These are phyloP conservation scores for Sechiopsis laciniata DNA, from an alignment of 306 rosid genomes.

Conservation along the genomic window DNA sequence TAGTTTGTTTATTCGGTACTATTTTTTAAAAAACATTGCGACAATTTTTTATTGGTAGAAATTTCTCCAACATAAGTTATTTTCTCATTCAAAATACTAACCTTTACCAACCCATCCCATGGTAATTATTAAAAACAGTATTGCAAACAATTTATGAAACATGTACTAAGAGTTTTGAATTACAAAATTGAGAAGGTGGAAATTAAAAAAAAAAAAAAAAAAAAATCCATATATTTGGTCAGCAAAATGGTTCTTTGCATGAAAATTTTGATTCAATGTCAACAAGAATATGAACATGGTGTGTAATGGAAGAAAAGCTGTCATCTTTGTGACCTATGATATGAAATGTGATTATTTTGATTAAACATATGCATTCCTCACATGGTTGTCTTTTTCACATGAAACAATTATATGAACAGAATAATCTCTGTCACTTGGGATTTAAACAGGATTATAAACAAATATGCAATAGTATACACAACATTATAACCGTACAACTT, in stretches of 20 bases:
- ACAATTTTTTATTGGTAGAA: no score
- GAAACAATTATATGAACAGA: constrained; percentile 11
- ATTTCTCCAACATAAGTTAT: no score
- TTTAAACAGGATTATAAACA: neutral
- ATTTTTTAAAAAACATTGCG: no score
- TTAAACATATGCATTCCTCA: constrained; percentile 27
- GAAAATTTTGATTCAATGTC: neutral
- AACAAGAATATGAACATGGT: constrained; percentile 39
- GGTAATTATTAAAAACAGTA: no score
- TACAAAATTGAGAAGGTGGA: no score
- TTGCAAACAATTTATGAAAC: no score
- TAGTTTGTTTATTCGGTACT: no score
- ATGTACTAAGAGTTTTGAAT: no score
- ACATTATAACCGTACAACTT: neutral
- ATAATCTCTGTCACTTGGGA: constrained; percentile 28
- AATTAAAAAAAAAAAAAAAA: neutral
- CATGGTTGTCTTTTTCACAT: constrained; percentile 27
- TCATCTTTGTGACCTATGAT: constrained; percentile 33
- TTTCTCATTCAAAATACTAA: no score
- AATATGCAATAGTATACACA: neutral
- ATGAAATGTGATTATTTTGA: constrained; percentile 13
- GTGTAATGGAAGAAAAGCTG: constrained; percentile 57
- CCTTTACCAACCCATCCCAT: no score
- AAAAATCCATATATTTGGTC: neutral
- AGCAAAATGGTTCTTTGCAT: neutral